Conservation (phyloP, 1,139 yeast species). For the Hyphopichia buzzinii region DNA sequence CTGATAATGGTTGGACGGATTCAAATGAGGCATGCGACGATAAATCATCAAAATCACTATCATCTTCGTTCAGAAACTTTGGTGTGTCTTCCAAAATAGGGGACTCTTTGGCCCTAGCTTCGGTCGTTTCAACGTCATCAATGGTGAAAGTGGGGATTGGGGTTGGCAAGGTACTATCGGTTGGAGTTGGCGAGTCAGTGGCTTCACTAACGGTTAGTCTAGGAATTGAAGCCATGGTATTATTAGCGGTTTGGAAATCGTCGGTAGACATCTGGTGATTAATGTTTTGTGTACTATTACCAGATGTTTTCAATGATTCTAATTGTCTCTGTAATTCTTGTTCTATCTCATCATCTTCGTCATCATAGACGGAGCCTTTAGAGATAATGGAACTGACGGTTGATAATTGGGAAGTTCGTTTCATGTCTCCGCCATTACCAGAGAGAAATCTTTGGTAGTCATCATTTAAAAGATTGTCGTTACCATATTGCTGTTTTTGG, state of each 20-base stretch:
- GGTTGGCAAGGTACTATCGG: slow-evolving; percentile 1
- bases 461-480: slow-evolving; percentile 10
- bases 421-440: slow-evolving; percentile 7
- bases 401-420: slow-evolving; percentile 35
- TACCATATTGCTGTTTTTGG: slow-evolving; percentile 9
- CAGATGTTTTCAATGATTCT: slow-evolving; percentile 33
- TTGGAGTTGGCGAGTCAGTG: slow-evolving; percentile 3
- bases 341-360: slow-evolving; percentile 38
- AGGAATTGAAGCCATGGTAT: background rate
- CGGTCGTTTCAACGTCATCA: slow-evolving; percentile 4
- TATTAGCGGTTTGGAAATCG: slow-evolving; percentile 1
- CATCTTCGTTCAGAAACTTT: slow-evolving; percentile 8
- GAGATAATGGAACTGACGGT: slow-evolving; percentile 47
- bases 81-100: slow-evolving; percentile 1
- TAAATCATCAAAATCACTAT: slow-evolving; percentile 13
- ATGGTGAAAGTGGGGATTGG: slow-evolving; percentile 16
- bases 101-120: slow-evolving; percentile 4
- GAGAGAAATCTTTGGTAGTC: slow-evolving; percentile 34
- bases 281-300: slow-evolving; percentile 7
- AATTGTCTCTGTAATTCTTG: slow-evolving; percentile 42
- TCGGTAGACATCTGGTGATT: background rate
- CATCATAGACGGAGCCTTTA: slow-evolving; percentile 31
- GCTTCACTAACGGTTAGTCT: slow-evolving; percentile 3
- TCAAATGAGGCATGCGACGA: slow-evolving; percentile 20
- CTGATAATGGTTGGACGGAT: slow-evolving; percentile 24